phyloP scores from a whole-genome alignment of 257 asterid species.

The Asclepias syriaca region DNA sequence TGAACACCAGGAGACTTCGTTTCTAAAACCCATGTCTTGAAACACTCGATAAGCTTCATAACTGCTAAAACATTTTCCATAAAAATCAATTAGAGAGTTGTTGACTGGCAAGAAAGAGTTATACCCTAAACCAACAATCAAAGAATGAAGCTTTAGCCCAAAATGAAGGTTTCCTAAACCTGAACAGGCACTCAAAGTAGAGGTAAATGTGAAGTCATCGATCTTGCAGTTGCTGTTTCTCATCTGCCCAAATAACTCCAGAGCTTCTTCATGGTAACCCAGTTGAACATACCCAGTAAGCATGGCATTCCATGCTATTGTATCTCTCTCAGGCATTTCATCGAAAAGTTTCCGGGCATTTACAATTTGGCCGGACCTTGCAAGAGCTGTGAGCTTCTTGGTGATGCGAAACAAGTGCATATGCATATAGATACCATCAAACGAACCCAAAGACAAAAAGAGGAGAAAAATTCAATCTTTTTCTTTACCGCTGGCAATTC shows the following conservation, averaged over 20 bases:
- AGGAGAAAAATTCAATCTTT: not conserved
- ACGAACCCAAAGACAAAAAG: not conserved
- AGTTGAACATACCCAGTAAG: slow-evolving; percentile 49
- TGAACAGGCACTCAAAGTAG: slow-evolving; percentile 44
- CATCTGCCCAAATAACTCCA: slow-evolving; percentile 42
- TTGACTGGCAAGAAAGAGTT: slow-evolving; percentile 43
- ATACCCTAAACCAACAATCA: slow-evolving; percentile 40
- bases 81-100: slow-evolving; percentile 68
- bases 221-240: slow-evolving; percentile 32
- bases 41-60: slow-evolving; percentile 45
- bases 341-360: slow-evolving; percentile 64
- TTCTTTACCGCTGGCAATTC: not conserved
- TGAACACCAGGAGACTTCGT: slow-evolving; percentile 82
- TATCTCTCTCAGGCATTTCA: slow-evolving; percentile 53
- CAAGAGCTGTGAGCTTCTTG: slow-evolving; percentile 37
- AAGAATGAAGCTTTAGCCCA: slow-evolving; percentile 46
- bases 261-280: slow-evolving; percentile 48
- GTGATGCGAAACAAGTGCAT: slow-evolving; percentile 38
- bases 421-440: slow-evolving; percentile 29
- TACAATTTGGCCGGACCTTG: slow-evolving; percentile 45
- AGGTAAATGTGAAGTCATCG: slow-evolving; percentile 60
- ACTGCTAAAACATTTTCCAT: slow-evolving; percentile 53
- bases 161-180: slow-evolving; percentile 28
- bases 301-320: slow-evolving; percentile 73
- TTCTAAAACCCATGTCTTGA: slow-evolving; percentile 47